A percentile compares a stretch with the other conserved stretches of the same genome.
Conservation (phyloP, 257 asterid species). For the Handroanthus guayacan region DNA sequence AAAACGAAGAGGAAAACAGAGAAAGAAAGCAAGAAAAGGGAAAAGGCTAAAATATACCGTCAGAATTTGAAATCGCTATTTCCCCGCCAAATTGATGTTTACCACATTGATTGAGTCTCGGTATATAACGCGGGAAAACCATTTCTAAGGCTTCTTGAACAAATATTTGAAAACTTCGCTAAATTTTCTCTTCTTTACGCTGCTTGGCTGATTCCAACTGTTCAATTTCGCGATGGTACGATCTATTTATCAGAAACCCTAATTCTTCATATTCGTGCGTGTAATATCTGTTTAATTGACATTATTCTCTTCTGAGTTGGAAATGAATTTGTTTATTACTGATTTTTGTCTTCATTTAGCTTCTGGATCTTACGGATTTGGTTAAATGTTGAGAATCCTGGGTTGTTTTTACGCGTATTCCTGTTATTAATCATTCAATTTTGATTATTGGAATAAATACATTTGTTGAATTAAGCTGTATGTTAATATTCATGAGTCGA, state of each 20-base stretch:
- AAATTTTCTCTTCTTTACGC: constrained; percentile 20
- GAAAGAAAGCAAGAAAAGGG: not conserved
- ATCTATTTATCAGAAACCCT: constrained; percentile 11
- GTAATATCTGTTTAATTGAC: not conserved
- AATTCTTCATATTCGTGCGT: not conserved
- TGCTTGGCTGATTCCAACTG: constrained; percentile 18
- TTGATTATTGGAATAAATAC: not conserved
- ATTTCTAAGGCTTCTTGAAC: constrained; percentile 25
- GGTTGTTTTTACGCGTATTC: not conserved
- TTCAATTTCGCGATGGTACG: constrained; percentile 42
- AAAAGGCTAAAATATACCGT: not conserved
- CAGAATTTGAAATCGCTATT: not conserved
- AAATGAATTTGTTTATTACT: not conserved
- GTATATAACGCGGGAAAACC: constrained; percentile 15
- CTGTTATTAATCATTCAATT: not conserved
- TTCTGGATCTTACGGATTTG: constrained; percentile 13
- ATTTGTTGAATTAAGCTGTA: not conserved
- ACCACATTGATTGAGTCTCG: not conserved
- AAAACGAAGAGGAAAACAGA: not conserved
- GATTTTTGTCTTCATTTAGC: constrained; percentile 26
- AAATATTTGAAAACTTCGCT: constrained; percentile 22
- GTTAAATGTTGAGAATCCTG: constrained; percentile 17
- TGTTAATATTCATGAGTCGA: constrained; percentile 6
- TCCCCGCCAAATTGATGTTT: constrained; percentile 43
- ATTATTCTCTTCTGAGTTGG: not conserved